Percentiles rank a stretch among this genome's conserved stretches.
phyloP scores from a whole-genome alignment of 495 filamentous ascomycete species.

The Penicillium daleae region DNA sequence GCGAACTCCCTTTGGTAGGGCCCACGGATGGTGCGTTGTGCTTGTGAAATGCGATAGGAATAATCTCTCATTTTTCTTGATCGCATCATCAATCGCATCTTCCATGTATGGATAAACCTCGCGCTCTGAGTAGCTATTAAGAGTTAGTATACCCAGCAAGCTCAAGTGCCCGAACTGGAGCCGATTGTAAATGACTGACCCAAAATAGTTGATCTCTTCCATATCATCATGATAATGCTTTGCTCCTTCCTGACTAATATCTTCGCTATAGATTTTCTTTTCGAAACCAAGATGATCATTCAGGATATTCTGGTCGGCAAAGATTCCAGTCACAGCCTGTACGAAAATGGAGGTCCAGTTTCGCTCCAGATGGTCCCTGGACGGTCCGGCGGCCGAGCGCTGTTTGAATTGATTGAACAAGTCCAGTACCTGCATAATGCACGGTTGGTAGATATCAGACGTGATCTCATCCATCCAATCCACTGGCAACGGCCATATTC shows the following conservation, averaged over 20 bases:
- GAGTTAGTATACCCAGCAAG: not conserved
- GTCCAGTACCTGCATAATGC: conserved; percentile 43
- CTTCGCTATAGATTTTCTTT: conserved; percentile 33
- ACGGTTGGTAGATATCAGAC: conserved; percentile 46
- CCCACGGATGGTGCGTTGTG: conserved; percentile 47
- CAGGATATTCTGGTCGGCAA: conserved; percentile 39
- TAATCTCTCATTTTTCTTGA: conserved; percentile 38
- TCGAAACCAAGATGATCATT: conserved; percentile 43
- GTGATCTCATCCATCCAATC: conserved; percentile 44
- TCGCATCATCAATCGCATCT: conserved; percentile 40
- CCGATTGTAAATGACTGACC: conserved; percentile 18
- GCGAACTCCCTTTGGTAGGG: conserved; percentile 42
- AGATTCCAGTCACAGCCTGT: conserved; percentile 45
- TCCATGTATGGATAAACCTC: conserved; percentile 35
- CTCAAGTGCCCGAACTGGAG: not conserved
- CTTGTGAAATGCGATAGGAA: conserved; percentile 50
- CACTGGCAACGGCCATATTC: conserved; percentile 42
- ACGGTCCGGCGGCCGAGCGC: not conserved
- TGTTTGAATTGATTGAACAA: conserved; percentile 42
- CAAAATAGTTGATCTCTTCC: conserved; percentile 47
- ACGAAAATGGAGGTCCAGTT: conserved; percentile 44
- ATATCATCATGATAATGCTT: conserved; percentile 35
- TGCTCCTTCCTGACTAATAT: conserved; percentile 27
- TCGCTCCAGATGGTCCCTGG: conserved; percentile 16
- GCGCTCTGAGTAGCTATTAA: conserved; percentile 1